Conservation (phyloP, 176 grass and related monocot species). For the Hordeum vulgare region DNA sequence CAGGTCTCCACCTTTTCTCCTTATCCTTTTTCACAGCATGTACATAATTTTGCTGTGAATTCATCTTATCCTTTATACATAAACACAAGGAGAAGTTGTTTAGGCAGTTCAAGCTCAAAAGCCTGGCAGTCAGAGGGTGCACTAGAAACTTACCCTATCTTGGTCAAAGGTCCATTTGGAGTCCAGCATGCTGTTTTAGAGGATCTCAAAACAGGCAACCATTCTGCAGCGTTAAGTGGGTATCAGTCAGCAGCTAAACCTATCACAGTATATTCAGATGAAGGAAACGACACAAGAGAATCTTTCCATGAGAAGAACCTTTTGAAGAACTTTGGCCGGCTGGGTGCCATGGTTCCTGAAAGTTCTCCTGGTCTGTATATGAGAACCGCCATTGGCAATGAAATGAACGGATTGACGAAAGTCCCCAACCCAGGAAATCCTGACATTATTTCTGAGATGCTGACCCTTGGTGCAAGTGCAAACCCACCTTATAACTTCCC, state of each 20-base stretch:
- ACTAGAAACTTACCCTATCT: conserved; percentile 9
- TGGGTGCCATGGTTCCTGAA: conserved; percentile 21
- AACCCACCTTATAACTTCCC: background rate
- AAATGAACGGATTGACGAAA: background rate
- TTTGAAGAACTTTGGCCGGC: conserved; percentile 39
- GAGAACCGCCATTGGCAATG: background rate
- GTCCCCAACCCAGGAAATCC: background rate
- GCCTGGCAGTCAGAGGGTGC: conserved; percentile 3
- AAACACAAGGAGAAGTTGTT: conserved; percentile 23
- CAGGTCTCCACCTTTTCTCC: conserved; percentile 24
- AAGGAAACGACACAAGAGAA: conserved; percentile 20
- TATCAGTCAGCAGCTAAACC: conserved; percentile 20
- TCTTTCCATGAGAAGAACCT: conserved; percentile 36
- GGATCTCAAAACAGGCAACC: conserved; percentile 13
- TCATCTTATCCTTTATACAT: conserved; percentile 19
- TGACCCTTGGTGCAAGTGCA: conserved; percentile 10
- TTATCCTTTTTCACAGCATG: conserved; percentile 31
- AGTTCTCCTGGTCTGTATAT: conserved; percentile 27
- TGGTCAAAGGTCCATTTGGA: conserved; percentile 28
- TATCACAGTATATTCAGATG: conserved; percentile 10
- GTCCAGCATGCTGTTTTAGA: conserved; percentile 21
- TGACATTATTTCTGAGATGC: conserved; percentile 22
- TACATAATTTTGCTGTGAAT: conserved; percentile 16
- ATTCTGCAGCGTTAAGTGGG: background rate
- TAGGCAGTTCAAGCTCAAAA: background rate